Conservation (phyloP, 257 asterid species). For the Salvia splendens region DNA sequence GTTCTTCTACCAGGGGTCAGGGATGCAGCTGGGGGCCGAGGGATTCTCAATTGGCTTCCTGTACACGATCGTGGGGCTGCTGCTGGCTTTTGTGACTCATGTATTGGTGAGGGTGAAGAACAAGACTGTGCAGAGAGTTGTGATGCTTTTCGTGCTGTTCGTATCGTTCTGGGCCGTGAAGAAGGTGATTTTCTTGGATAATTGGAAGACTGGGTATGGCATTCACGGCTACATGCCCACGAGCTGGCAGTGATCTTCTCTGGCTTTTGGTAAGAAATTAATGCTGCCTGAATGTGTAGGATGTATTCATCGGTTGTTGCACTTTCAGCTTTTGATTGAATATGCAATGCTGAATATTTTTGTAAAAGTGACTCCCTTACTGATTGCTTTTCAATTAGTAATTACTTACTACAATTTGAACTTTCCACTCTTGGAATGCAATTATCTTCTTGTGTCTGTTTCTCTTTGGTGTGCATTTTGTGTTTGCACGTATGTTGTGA, state of each 20-base stretch:
- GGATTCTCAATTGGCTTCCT: conserved; percentile 80
- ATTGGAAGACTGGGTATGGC: conserved; percentile 95
- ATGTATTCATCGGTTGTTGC: conserved; percentile 32
- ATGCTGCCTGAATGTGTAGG: conserved; percentile 32
- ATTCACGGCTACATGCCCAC: conserved; percentile 89
- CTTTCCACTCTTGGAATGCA: neutral
- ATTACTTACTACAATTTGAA: neutral
- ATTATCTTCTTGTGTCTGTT: neutral
- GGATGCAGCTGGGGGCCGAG: conserved; percentile 96
- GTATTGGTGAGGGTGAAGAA: conserved; percentile 55
- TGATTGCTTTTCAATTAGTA: neutral
- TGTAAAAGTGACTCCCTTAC: neutral
- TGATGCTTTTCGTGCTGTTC: conserved; percentile 57
- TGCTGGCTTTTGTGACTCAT: conserved; percentile 72
- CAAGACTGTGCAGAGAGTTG: conserved; percentile 59
- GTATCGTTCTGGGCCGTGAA: conserved; percentile 85
- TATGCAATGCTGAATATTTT: conserved; percentile 7
- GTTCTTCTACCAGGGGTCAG: conserved; percentile 83
- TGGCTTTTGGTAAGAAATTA: conserved; percentile 43
- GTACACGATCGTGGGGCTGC: conserved; percentile 78
- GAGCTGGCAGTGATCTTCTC: conserved; percentile 56
- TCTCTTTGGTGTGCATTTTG: conserved; percentile 12
- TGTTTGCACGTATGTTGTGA: neutral
- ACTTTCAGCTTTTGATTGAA: conserved; percentile 9
- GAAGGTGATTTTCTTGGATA: conserved; percentile 81